These are phyloP conservation scores for Dioszegia aurantiaca DNA, from an alignment of 768 basidiomycete genomes.

Conservation along the genomic window DNA sequence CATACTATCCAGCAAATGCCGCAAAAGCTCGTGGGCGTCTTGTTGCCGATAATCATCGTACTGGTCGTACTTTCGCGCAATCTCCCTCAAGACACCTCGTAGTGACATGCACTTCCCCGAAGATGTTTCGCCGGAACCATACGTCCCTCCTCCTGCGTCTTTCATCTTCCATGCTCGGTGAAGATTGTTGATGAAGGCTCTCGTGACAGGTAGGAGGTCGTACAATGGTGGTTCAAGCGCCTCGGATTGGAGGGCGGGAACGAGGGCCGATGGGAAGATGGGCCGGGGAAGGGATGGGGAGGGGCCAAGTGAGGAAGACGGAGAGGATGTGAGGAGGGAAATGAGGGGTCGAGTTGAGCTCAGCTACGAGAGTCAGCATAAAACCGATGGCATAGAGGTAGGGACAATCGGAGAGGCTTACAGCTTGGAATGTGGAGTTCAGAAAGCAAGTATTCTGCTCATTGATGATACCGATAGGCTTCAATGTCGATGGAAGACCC, in stretches of 20 bases:
- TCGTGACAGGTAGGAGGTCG: constrained; percentile 45
- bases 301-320: constrained; percentile 54
- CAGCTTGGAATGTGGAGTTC: constrained; percentile 90
- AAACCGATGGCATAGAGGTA: too few relatives aligned
- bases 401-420: constrained; percentile 22
- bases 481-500: constrained; percentile 34
- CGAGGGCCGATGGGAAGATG: constrained; percentile 22
- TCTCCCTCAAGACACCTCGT: constrained; percentile 58
- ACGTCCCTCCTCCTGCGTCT: constrained; percentile 44
- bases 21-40: constrained; percentile 89
- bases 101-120: constrained; percentile 40
- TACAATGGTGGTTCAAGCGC: constrained; percentile 46
- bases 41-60: constrained; percentile 94
- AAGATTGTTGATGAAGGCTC: constrained; percentile 43
- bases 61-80: constrained; percentile 86
- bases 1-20: constrained; percentile 84
- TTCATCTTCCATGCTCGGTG: constrained; percentile 49
- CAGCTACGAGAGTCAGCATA: constrained; percentile 53
- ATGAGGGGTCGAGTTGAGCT: constrained; percentile 42
- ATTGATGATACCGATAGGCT: constrained; percentile 50
- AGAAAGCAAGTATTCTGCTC: constrained; percentile 77
- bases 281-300: constrained; percentile 30
- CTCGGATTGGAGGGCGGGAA: constrained; percentile 44
- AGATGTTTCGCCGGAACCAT: constrained; percentile 27
- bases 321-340: constrained; percentile 36